phyloP scores from a whole-genome alignment of 129 eudicot species.

The Ambrosia trifida region DNA sequence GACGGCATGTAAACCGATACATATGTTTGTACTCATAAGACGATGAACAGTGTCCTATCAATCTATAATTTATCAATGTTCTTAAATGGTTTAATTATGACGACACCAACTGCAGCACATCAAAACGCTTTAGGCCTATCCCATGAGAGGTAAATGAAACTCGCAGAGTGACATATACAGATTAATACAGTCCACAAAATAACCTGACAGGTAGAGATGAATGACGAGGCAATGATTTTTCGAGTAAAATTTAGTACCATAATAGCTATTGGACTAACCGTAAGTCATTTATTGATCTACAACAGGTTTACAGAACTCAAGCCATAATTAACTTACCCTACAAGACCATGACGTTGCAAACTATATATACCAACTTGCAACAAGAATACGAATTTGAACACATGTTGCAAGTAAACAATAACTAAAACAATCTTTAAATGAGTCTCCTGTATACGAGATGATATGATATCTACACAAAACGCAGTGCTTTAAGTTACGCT shows the following conservation, averaged over 20 bases:
- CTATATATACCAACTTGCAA: slow-evolving; percentile 43
- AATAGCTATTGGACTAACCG: neutral
- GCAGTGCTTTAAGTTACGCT: slow-evolving; percentile 26
- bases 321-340: slow-evolving; percentile 33
- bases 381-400: slow-evolving; percentile 33
- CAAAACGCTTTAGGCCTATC: neutral
- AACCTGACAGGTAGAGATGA: neutral
- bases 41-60: neutral
- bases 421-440: slow-evolving; percentile 32
- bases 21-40: too few relatives aligned
- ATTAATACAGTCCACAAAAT: neutral
- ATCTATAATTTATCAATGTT: neutral
- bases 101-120: neutral
- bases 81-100: neutral
- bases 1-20: too few relatives aligned
- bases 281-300: slow-evolving; percentile 36
- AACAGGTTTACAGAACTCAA: slow-evolving; percentile 32
- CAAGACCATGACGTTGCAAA: slow-evolving; percentile 15
- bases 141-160: neutral
- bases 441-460: slow-evolving; percentile 34
- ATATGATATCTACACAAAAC: slow-evolving; percentile 52
- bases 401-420: slow-evolving; percentile 27
- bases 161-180: neutral
- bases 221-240: neutral
- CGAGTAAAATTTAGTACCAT: neutral